A percentile compares a stretch with the other conserved stretches of the same genome.
phyloP scores from a whole-genome alignment of 2,329 filamentous ascomycete species.

The Fusarium sacchari region DNA sequence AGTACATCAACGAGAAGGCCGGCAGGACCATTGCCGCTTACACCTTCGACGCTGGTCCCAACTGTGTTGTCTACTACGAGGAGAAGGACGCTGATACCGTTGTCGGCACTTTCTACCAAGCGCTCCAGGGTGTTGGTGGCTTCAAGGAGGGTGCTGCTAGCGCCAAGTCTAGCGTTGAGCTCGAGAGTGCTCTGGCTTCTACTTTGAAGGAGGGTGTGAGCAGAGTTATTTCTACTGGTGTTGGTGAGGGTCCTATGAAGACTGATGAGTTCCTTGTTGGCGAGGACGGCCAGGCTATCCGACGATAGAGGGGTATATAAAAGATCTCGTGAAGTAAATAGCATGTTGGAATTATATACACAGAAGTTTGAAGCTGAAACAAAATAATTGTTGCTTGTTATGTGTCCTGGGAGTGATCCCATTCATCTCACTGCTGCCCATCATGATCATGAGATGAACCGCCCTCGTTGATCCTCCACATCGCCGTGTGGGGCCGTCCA shows the following conservation, averaged over 20 bases:
- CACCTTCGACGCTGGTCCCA: constrained; percentile 97
- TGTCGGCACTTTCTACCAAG: constrained; percentile 79
- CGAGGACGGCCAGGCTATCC: constrained; percentile 67
- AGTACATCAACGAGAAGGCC: constrained; percentile 84
- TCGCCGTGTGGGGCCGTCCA: constrained; percentile 12
- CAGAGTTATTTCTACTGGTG: constrained; percentile 88
- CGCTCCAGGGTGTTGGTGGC: constrained; percentile 71
- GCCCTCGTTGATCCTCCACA: not conserved
- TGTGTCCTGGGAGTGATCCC: too few relatives aligned
- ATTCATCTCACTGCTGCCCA: too few relatives aligned
- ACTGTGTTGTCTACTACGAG: constrained; percentile 95
- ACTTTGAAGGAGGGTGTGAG: constrained; percentile 82
- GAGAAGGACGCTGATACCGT: constrained; percentile 79
- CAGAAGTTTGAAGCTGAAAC: not conserved
- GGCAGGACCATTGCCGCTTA: constrained; percentile 89
- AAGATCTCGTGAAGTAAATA: constrained; percentile 8
- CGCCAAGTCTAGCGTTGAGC: constrained; percentile 62
- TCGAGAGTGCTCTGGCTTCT: constrained; percentile 73
- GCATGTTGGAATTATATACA: not conserved
- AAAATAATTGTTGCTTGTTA: not conserved
- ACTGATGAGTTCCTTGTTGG: constrained; percentile 81
- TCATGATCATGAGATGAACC: not conserved
- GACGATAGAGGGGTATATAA: constrained; percentile 36
- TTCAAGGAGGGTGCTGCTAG: constrained; percentile 72
- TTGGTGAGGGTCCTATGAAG: constrained; percentile 88